phyloP scores from a whole-genome alignment of 306 rosid species.

The Amphicarpaea edgeworthii region DNA sequence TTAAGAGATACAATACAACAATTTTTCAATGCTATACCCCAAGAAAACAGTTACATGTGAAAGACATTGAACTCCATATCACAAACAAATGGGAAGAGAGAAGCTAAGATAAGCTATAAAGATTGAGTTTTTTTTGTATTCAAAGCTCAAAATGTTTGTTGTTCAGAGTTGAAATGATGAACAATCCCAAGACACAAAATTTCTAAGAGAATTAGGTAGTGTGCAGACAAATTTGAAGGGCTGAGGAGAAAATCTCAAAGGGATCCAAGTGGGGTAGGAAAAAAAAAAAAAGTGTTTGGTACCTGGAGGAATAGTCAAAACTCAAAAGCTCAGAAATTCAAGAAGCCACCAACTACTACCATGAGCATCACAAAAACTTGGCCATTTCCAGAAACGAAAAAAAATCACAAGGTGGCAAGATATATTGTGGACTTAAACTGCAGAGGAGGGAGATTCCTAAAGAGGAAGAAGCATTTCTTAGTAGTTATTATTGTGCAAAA shows the following conservation, averaged over 20 bases:
- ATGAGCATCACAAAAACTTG: slow-evolving; percentile 40
- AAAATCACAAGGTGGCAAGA: slow-evolving; percentile 23
- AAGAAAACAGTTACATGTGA: slow-evolving; percentile 29
- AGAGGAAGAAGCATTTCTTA: not conserved
- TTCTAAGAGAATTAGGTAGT: slow-evolving; percentile 42
- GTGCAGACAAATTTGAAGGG: slow-evolving; percentile 29
- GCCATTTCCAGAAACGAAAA: slow-evolving; percentile 33
- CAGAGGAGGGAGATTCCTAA: not conserved
- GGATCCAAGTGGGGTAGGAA: slow-evolving; percentile 37
- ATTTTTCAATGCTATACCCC: slow-evolving; percentile 18
- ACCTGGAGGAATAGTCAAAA: slow-evolving; percentile 58
- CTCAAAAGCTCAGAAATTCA: slow-evolving; percentile 50
- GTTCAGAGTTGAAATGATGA: not conserved
- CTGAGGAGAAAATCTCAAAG: slow-evolving; percentile 9
- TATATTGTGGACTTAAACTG: not conserved
- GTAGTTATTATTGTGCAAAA: slow-evolving; percentile 3
- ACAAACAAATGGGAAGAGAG: not conserved
- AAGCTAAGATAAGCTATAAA: slow-evolving; percentile 23
- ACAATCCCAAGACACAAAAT: slow-evolving; percentile 24
- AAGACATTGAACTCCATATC: slow-evolving; percentile 21
- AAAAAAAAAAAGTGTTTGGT: slow-evolving; percentile 32
- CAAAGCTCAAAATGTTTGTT: slow-evolving; percentile 17
- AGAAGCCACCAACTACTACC: slow-evolving; percentile 51
- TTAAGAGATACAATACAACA: slow-evolving; percentile 22
- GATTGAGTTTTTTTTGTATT: not conserved